Conservation (phyloP, 1,284 basidiomycete species). For the Cutaneotrichosporon spelunceum region DNA sequence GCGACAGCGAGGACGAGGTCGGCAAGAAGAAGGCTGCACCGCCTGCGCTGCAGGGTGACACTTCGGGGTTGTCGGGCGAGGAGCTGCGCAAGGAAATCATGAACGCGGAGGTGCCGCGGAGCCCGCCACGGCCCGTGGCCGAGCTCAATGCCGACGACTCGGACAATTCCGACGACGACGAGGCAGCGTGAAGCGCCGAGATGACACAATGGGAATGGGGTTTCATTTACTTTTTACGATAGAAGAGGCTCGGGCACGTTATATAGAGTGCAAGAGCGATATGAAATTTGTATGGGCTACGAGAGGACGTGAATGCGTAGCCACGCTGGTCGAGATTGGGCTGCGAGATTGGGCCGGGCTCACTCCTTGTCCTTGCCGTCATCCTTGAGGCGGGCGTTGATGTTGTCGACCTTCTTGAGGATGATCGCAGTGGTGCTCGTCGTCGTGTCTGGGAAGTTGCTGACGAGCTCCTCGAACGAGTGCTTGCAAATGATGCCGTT, state of each 20-base stretch:
- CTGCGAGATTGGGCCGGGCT: too few relatives aligned
- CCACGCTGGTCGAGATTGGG: background rate
- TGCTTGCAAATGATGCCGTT: slow-evolving; percentile 64
- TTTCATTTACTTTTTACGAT: slow-evolving; percentile 2
- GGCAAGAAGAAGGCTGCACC: background rate
- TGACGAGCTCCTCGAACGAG: slow-evolving; percentile 69
- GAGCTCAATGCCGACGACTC: slow-evolving; percentile 11
- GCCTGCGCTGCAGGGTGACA: background rate
- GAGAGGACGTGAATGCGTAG: background rate
- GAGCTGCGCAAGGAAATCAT: slow-evolving; percentile 37
- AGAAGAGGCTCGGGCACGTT: background rate
- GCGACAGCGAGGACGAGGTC: slow-evolving; percentile 61
- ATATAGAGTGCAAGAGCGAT: background rate
- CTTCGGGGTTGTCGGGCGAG: slow-evolving; percentile 17
- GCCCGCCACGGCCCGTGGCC: slow-evolving; percentile 37
- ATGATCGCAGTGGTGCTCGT: slow-evolving; percentile 66
- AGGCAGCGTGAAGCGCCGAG: background rate
- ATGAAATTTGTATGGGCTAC: slow-evolving; percentile 7
- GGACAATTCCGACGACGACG: background rate
- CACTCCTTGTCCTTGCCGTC: slow-evolving; percentile 23
- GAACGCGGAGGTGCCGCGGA: slow-evolving; percentile 46
- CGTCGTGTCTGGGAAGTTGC: slow-evolving; percentile 62
- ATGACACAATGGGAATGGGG: background rate
- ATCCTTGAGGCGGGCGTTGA: slow-evolving; percentile 61
- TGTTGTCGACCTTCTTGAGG: slow-evolving; percentile 61